These are phyloP conservation scores for Cnidoscolus chayamansa DNA, from an alignment of 441 rosid genomes.

Conservation along the genomic window DNA sequence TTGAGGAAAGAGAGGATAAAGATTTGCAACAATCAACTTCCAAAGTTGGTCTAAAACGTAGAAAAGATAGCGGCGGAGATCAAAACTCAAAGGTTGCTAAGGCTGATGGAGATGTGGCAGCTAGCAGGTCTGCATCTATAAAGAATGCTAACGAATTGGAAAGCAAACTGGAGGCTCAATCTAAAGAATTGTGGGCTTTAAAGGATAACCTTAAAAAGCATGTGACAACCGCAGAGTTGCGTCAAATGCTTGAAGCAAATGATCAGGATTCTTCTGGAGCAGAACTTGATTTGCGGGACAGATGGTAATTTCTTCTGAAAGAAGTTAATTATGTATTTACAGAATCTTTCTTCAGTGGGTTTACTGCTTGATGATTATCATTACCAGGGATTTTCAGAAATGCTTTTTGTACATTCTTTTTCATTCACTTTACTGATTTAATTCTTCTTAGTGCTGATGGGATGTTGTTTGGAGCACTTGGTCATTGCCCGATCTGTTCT, in stretches of 20 bases:
- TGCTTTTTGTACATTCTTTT: not conserved
- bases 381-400: not conserved
- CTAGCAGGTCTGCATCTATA: slow-evolving; percentile 32
- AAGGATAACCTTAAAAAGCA: slow-evolving; percentile 83
- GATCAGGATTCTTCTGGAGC: slow-evolving; percentile 78
- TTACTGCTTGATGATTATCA: not conserved
- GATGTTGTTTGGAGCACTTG: slow-evolving; percentile 92
- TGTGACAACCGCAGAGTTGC: slow-evolving; percentile 69
- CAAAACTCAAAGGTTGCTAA: slow-evolving; percentile 58
- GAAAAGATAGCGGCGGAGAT: slow-evolving; percentile 38
- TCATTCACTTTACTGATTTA: slow-evolving; percentile 13
- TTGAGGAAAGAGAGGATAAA: slow-evolving; percentile 32
- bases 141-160: slow-evolving; percentile 39
- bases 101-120: slow-evolving; percentile 42
- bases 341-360: not conserved
- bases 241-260: slow-evolving; percentile 76
- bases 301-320: slow-evolving; percentile 49
- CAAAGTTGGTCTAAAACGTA: slow-evolving; percentile 61
- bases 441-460: slow-evolving; percentile 76
- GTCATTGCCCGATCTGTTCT: slow-evolving; percentile 67
- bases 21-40: slow-evolving; percentile 35
- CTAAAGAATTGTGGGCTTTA: slow-evolving; percentile 78
- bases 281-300: slow-evolving; percentile 82
- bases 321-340: not conserved
- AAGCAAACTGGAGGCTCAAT: slow-evolving; percentile 66